Base-by-base conservation (phyloP, 208 protist species). In the Wallacemonas rigidus region DNA sequence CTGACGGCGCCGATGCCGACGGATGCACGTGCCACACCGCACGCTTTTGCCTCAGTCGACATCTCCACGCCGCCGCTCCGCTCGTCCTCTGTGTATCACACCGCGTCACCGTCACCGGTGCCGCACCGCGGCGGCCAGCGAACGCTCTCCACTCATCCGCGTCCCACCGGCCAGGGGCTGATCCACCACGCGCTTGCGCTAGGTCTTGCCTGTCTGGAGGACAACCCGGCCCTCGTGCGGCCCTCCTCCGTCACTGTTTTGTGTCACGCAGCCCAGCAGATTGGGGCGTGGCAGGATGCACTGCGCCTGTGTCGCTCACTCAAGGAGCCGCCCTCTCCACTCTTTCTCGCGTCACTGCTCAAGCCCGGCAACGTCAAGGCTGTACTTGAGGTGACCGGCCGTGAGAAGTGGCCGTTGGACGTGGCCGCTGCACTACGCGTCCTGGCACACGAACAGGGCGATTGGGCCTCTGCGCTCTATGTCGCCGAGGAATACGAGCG, bases 301-400 rank as follows among this genome's bases (percentile, higher is more conserved):
- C 69, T 95, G 65, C 64, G 82, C n/a, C 91, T 93, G 56, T 69
- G 79, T 47, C 67, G 69, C 47, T 69, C 80, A 48, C 77, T 93
- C 38, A 44, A 65, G 7, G 70, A 76, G n/a, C 62, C 85, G 12
- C 90, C 90, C 2, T 80, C 88, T 2, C 85, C 90, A 35, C 69
- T 89, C 54, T 95, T 95, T 62, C 74, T 95, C 58, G 85, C 90
- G 14, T 87, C 86, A n/a, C 69, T 95, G 51, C 73, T 95, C 51
- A 58, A 51, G 14, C 88, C 86, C 7, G 71, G 56, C 54, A 95
- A 95, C 70, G 80, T 72, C 38, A 35, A 51, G 48, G 54, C 69
- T 1, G 74, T 95, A 55, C 48, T 88, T 39, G 53, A 38, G 0
- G 65, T 78, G 71, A 92, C 88, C 67, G 76, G 69, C 26, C 6